phyloP scores from a whole-genome alignment of 2,329 filamentous ascomycete genomes.

The Sphaerulina musiva region DNA sequence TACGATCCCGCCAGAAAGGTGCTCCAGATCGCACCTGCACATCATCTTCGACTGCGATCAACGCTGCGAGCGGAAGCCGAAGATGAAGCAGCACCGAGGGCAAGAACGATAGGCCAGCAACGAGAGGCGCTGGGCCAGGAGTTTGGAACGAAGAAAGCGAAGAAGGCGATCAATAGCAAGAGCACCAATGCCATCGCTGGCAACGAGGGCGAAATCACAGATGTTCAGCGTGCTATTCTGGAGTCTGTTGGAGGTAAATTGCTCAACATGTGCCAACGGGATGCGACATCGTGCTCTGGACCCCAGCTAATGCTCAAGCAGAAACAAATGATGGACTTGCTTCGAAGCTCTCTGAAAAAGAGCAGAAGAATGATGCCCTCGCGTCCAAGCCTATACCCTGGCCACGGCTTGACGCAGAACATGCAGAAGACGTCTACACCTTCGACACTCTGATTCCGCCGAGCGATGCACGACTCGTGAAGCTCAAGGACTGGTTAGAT shows the following conservation, averaged over 20 bases:
- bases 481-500: constrained; percentile 69
- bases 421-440: constrained; percentile 67
- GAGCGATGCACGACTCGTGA: constrained; percentile 60
- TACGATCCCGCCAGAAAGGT: constrained; percentile 50
- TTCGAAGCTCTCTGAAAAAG: constrained; percentile 55
- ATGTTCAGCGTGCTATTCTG: constrained; percentile 55
- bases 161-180: constrained; percentile 64
- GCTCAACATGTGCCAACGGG: not conserved
- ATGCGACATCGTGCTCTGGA: constrained; percentile 53
- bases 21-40: constrained; percentile 50
- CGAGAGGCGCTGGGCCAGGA: constrained; percentile 65
- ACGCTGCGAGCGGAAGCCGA: constrained; percentile 40
- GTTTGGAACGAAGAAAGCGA: constrained; percentile 81
- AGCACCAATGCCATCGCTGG: constrained; percentile 63
- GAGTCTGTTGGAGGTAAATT: constrained; percentile 10
- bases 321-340: constrained; percentile 58
- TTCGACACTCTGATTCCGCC: constrained; percentile 59
- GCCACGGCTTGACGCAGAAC: constrained; percentile 60
- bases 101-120: constrained; percentile 49
- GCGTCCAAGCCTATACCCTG: constrained; percentile 65
- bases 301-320: not conserved
- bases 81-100: constrained; percentile 34
- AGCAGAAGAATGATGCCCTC: constrained; percentile 56
- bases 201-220: constrained; percentile 48
- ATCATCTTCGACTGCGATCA: constrained; percentile 51